Evolutionary conservation across 805 yeast species (phyloP), one percentile per base, ranked within the genome.

Genomic region (Komagataella pastoris): DNA sequence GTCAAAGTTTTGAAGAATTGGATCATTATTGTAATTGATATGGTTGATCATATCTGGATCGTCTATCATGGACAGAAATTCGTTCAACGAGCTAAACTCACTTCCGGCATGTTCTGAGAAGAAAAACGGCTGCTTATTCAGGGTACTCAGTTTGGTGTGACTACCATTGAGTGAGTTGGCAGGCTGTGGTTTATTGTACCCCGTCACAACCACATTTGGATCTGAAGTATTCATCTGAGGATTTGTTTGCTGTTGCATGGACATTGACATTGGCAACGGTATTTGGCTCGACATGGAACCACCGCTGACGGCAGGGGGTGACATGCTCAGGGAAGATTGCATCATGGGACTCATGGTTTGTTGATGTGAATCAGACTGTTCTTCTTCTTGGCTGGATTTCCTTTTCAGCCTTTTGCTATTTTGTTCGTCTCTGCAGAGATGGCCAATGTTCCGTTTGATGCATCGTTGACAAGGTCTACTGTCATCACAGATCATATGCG

Each of bases 401-500:
- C 46, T 51, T 54, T 17, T 36, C 47, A 48, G 54, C 53, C 50
- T 56, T 58, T 7, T 54, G 44, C 65, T 68, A 3, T 77, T 66
- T 3, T 83, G 81, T 61, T 84, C 90, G 58, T 84, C 90, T 54
- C 79, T 84, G 61, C 98, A 90, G 30, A 90, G 66, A 65, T 89
- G 96, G 3, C 93, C 90, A 48, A 90, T 91, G 45, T 86, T 86
- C 57, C 97, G 72, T 65, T 85, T 87, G 7, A 90, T 73, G 66
- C 98, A 90, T 47, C 97, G 72, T 50, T 81, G 77, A 60, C 96
- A 87, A 6, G 93, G 81, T 59, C 88, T 66, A 17, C 78, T 70
- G 46, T 81, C 84, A 64, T 89, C 96, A 67, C 98, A 90, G 30
- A 88, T 85, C 90, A 90, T 87, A 64, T 90, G 98, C 0, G 96